Percentiles rank a stretch among this genome's conserved stretches.
Conservation (phyloP, 108 stramenopile species). For the Epithemia pelagica region DNA sequence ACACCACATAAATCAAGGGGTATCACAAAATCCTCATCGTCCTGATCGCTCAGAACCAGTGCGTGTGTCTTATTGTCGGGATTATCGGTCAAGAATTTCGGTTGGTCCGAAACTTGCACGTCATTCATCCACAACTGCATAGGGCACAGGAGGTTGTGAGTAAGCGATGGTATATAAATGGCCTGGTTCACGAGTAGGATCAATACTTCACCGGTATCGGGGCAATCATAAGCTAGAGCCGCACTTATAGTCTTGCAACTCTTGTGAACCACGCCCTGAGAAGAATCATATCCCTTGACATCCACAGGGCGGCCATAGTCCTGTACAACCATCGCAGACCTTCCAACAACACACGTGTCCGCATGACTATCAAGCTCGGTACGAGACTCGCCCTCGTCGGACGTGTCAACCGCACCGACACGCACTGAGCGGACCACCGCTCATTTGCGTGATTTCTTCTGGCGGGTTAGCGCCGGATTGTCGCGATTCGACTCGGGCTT, state of each 20-base stretch:
- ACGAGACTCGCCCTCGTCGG: neutral
- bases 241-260: neutral
- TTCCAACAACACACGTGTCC: conserved; percentile 24
- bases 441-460: neutral
- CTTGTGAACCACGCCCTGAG: neutral
- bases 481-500: no score
- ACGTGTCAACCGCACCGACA: neutral
- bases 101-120: neutral
- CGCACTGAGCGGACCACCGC: neutral
- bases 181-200: conserved; percentile 19
- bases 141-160: conserved; percentile 16
- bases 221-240: conserved; percentile 4
- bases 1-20: neutral
- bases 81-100: conserved; percentile 13
- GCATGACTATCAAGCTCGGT: conserved; percentile 42
- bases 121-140: conserved; percentile 19
- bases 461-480: neutral
- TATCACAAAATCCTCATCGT: neutral
- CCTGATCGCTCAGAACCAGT: neutral
- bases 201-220: conserved; percentile 9
- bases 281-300: neutral
- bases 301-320: neutral
- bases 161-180: conserved; percentile 1
- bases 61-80: neutral
- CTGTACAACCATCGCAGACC: conserved; percentile 1